phyloP scores from a whole-genome alignment of 441 rosid genomes.

The Euphorbia celastroides region DNA sequence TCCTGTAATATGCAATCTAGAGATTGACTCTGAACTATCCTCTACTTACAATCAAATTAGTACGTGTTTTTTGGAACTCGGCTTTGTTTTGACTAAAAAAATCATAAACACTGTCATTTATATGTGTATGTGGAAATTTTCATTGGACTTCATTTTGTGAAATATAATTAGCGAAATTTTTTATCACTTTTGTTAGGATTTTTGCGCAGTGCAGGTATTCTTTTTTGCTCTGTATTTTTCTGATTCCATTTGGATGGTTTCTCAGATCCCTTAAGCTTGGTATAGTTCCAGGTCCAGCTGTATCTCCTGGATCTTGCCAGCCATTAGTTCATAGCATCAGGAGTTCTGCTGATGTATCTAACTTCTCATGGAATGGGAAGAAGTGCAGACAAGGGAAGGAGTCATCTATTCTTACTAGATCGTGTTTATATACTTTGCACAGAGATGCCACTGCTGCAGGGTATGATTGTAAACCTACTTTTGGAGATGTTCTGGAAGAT shows the following conservation, averaged over 20 bases:
- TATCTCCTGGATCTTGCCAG: constrained; percentile 42
- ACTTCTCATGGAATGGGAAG: constrained; percentile 68
- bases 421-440: constrained; percentile 56
- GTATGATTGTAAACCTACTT: constrained; percentile 29
- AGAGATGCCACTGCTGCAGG: constrained; percentile 48
- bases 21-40: background rate
- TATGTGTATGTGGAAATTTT: background rate
- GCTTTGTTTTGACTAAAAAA: background rate
- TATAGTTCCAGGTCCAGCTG: constrained; percentile 41
- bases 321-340: constrained; percentile 49
- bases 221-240: constrained; percentile 7
- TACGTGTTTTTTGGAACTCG: background rate
- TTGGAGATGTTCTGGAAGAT: background rate
- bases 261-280: constrained; percentile 77
- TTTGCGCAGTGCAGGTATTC: background rate
- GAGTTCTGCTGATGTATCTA: constrained; percentile 58
- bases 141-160: background rate
- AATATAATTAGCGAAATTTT: background rate
- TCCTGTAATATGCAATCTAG: background rate
- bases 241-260: constrained; percentile 14
- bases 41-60: background rate
- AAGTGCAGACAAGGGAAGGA: constrained; percentile 70
- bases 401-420: constrained; percentile 59
- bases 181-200: background rate
- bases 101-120: background rate